Base-by-base conservation (phyloP, 352 stramenopile genomes). In the Phytophthora kernoviae region DNA sequence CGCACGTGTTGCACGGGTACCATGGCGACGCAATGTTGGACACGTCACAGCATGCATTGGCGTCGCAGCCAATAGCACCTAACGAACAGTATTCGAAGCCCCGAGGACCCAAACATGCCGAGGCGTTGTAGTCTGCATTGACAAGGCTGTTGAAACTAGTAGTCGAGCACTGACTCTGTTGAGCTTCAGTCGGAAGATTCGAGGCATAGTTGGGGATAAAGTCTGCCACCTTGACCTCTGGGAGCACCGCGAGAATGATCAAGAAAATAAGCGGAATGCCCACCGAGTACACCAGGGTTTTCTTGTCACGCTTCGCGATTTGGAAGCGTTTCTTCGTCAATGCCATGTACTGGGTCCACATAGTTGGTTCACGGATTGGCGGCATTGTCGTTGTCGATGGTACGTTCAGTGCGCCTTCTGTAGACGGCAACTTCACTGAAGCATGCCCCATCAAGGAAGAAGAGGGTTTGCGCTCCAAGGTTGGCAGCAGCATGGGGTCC, bases 211-310 rank as follows among this genome's bases (percentile, higher is more conserved):
- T 53, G 45, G 17, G 44, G 5, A 85, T 58, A 46, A 87, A 87
- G 58, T 69, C 75, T 3, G 80, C 73, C 22, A 90, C 68, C 8
- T 88, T 58, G 50, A 90, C 84, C n/a, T 81, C 70, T 8, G 81
- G 77, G 27, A 90, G 53, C 14, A 68, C 58, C 0, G 74, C 65
- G 12, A 88, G 45, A 22, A 88, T 74, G 21, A 83, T 55, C 14
- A 88, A 49, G 24, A 90, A 84, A 9, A 90, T 58, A 15, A 93
- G 56, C 11, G 83, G 81, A 11, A 93, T 84, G 26, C 58, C 70
- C 0, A 93, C 63, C 1, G 72, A 67, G 50, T 88, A 84, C 30
- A 87, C 34, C 30, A 84, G 47, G 27, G 72, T 88, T 55, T 88
- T 88, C 53, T 77, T 76, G 37, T 92, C 83, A 1, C 80, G 70